These are phyloP conservation scores for Escovopsis weberi DNA, from an alignment of 2,329 filamentous ascomycete species.

Conservation along the genomic window DNA sequence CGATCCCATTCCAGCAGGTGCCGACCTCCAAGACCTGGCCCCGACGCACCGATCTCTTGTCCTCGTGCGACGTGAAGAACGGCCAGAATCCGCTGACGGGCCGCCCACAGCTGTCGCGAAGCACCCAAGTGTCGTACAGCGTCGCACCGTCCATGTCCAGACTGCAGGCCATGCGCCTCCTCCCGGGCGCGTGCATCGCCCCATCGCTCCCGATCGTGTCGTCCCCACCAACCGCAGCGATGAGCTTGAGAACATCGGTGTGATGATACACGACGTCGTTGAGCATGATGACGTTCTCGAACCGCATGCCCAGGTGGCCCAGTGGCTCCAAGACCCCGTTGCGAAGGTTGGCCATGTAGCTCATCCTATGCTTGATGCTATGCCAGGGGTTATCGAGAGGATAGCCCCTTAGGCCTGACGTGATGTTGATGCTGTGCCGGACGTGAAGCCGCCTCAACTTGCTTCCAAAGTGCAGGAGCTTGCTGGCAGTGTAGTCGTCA, in stretches of 20 bases:
- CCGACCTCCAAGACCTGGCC: constrained; percentile 3
- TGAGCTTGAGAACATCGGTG: constrained; percentile 5
- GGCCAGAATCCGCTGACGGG: constrained; percentile 6
- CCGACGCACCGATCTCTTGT: constrained; percentile 3
- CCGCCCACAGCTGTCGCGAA: constrained; percentile 5
- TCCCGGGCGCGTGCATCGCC: not conserved
- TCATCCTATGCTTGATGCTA: constrained; percentile 4
- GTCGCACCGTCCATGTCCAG: constrained; percentile 7
- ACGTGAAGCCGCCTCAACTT: constrained; percentile 4
- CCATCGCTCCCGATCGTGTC: not conserved
- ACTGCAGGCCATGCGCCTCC: constrained; percentile 5
- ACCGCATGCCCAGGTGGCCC: constrained; percentile 2
- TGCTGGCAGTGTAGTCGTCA: constrained; percentile 5
- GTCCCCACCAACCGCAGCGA: constrained; percentile 5
- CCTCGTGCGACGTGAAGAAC: constrained; percentile 4
- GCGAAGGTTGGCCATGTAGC: constrained; percentile 7
- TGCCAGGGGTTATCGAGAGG: constrained; percentile 5
- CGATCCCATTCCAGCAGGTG: constrained; percentile 7
- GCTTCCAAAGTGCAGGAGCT: constrained; percentile 5
- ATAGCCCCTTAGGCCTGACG: constrained; percentile 4
- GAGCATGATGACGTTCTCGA: constrained; percentile 5
- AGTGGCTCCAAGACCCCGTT: constrained; percentile 6
- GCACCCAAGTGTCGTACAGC: constrained; percentile 6
- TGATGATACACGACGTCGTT: constrained; percentile 7
- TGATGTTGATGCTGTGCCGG: constrained; percentile 6